Percentiles rank a stretch among this genome's conserved stretches.
Conservation (phyloP, 2,329 filamentous ascomycete genomes). For the Aspergillus vadensis region DNA sequence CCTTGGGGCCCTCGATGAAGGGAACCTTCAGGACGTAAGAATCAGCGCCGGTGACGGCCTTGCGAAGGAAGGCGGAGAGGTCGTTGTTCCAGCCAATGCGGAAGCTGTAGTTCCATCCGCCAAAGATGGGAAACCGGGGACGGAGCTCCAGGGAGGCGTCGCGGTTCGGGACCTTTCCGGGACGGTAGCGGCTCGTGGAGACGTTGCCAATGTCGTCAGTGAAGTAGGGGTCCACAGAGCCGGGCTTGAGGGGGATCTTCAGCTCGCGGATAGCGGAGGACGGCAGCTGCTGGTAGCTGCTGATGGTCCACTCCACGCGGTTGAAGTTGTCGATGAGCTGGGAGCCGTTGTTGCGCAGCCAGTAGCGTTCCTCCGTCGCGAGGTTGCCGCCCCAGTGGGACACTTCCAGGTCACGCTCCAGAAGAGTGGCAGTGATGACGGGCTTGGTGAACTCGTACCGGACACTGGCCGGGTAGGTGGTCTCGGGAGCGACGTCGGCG, state of each 20-base stretch:
- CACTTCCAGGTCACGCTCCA: constrained; percentile 92
- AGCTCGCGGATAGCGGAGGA: constrained; percentile 80
- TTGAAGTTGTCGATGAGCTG: constrained; percentile 73
- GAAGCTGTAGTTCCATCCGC: constrained; percentile 98
- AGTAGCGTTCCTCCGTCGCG: constrained; percentile 92
- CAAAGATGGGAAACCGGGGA: constrained; percentile 94
- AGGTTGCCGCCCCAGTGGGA: constrained; percentile 98
- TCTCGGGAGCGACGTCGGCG: constrained; percentile 71
- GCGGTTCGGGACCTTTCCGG: constrained; percentile 61
- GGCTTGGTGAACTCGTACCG: constrained; percentile 97
- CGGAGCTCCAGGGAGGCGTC: constrained; percentile 87
- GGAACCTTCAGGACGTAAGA: constrained; percentile 87
- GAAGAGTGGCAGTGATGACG: constrained; percentile 71
- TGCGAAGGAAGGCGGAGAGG: constrained; percentile 73
- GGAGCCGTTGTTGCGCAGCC: constrained; percentile 82
- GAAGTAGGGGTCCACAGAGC: constrained; percentile 87
- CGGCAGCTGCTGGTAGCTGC: constrained; percentile 73
- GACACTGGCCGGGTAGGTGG: constrained; percentile 70
- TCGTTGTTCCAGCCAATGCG: constrained; percentile 94
- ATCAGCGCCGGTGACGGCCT: constrained; percentile 58
- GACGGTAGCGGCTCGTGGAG: constrained; percentile 84
- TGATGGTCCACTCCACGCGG: constrained; percentile 73
- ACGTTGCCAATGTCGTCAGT: constrained; percentile 96
- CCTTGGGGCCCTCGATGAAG: constrained; percentile 89
- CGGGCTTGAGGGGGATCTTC: constrained; percentile 74